Evolutionary conservation across 1,284 basidiomycete species (phyloP).

Genomic region (Leccinum subrobustum): DNA sequence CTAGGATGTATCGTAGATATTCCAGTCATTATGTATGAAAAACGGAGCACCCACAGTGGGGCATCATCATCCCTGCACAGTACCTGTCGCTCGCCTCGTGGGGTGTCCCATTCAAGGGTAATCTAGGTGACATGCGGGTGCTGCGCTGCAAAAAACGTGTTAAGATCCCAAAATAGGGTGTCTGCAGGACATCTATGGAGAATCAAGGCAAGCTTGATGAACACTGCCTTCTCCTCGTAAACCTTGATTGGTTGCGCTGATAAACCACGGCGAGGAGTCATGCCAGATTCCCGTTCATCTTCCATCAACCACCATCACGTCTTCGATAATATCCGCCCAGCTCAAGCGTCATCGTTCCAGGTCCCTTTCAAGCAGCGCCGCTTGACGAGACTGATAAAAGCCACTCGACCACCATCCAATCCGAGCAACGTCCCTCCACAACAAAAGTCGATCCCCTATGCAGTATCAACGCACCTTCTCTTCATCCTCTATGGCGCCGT

Average conservation of each 20-base stretch:
- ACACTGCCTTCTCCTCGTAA: constrained; percentile 29
- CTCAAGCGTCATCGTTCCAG: constrained; percentile 23
- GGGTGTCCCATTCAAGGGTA: constrained; percentile 17
- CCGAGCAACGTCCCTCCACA: constrained; percentile 11
- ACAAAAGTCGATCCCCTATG: constrained; percentile 24
- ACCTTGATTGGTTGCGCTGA: constrained; percentile 35
- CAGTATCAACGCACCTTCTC: constrained; percentile 33
- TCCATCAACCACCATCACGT: constrained; percentile 28
- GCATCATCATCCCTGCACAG: constrained; percentile 23
- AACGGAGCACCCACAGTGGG: constrained; percentile 22
- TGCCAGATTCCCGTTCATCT: constrained; percentile 34
- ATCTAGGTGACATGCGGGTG: constrained; percentile 27
- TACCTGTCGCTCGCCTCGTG: constrained; percentile 32
- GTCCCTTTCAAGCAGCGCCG: constrained; percentile 23
- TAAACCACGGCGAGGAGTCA: constrained; percentile 32
- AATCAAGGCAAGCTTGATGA: constrained; percentile 21
- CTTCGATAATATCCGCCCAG: constrained; percentile 36
- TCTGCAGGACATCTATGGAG: constrained; percentile 12
- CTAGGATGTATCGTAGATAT: constrained; percentile 27
- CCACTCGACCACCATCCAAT: not conserved
- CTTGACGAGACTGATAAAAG: constrained; percentile 32
- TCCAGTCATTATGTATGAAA: constrained; percentile 34
- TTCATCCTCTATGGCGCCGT: constrained; percentile 33
- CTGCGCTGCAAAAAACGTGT: constrained; percentile 37
- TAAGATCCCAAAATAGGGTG: constrained; percentile 27